These are phyloP conservation scores for Candida pseudoglaebosa DNA, from an alignment of 805 yeast species.

Conservation along the genomic window DNA sequence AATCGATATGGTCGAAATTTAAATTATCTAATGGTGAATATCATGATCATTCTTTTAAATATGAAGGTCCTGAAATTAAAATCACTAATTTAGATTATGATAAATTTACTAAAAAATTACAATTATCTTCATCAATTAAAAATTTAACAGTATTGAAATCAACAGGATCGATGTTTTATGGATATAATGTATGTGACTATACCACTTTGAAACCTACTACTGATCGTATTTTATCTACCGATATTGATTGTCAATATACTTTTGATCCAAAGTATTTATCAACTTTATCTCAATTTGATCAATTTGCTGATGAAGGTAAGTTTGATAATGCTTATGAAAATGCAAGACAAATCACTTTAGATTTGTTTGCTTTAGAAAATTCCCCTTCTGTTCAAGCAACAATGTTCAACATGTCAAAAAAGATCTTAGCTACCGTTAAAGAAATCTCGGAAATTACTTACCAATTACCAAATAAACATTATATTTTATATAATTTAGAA, in stretches of 20 bases:
- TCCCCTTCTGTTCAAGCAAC: slow-evolving; percentile 97
- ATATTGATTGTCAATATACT: slow-evolving; percentile 69
- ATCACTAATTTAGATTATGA: slow-evolving; percentile 50
- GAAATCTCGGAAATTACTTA: slow-evolving; percentile 64
- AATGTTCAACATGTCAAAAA: slow-evolving; percentile 86
- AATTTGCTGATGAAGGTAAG: slow-evolving; percentile 53
- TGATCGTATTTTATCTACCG: slow-evolving; percentile 87
- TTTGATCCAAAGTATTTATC: slow-evolving; percentile 52
- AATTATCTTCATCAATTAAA: slow-evolving; percentile 64
- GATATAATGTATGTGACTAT: slow-evolving; percentile 80
- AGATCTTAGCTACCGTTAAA: slow-evolving; percentile 57
- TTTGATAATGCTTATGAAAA: slow-evolving; percentile 62
- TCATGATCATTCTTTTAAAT: slow-evolving; percentile 80
- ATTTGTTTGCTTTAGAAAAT: slow-evolving; percentile 76
- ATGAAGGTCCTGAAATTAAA: slow-evolving; percentile 81
- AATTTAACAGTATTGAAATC: slow-evolving; percentile 83
- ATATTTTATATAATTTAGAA: slow-evolving; percentile 70
- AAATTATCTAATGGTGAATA: slow-evolving; percentile 61
- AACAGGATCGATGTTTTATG: slow-evolving; percentile 90
- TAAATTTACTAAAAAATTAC: slow-evolving; percentile 48
- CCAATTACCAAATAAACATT: slow-evolving; percentile 88
- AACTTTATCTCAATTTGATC: slow-evolving; percentile 45
- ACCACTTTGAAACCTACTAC: slow-evolving; percentile 80
- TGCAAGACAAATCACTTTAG: slow-evolving; percentile 69
- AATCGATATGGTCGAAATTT: slow-evolving; percentile 77